Percentiles rank a stretch among this genome's conserved stretches.
Evolutionary conservation across 2,329 filamentous ascomycete genomes (phyloP).

Genomic region (Nemania diffusa): DNA sequence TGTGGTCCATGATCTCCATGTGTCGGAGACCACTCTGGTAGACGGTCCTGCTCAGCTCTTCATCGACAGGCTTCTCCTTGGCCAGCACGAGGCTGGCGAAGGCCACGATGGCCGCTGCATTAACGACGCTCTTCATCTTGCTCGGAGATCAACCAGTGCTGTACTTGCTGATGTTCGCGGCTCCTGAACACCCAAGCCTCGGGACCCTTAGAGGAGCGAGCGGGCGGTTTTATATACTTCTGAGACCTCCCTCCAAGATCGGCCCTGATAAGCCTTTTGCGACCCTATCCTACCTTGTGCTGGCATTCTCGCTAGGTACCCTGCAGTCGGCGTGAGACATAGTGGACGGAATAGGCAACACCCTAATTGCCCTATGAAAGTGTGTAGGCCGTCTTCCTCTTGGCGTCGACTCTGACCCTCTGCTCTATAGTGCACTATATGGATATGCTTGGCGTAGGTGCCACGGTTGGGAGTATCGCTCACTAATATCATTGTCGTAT

Average conservation of each 20-base stretch:
- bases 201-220: neutral
- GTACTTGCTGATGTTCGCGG: slow-evolving; percentile 26
- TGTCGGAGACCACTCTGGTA: slow-evolving; percentile 49
- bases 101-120: slow-evolving; percentile 44
- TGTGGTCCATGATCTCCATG: slow-evolving; percentile 47
- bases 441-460: slow-evolving; percentile 4
- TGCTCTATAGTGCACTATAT: slow-evolving; percentile 30
- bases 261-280: slow-evolving; percentile 31
- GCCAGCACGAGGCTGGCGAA: slow-evolving; percentile 44
- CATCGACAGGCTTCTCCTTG: slow-evolving; percentile 49
- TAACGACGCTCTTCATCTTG: slow-evolving; percentile 46
- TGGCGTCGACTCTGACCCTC: slow-evolving; percentile 22
- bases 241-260: slow-evolving; percentile 16
- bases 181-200: slow-evolving; percentile 20
- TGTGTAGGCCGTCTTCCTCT: slow-evolving; percentile 12
- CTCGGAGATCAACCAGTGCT: slow-evolving; percentile 25
- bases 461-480: slow-evolving; percentile 39
- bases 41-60: slow-evolving; percentile 44
- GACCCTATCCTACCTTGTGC: neutral
- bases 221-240: slow-evolving; percentile 25
- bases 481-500: slow-evolving; percentile 45
- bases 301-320: neutral
- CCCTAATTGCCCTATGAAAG: neutral
- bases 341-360: neutral
- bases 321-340: neutral